Percentiles rank a stretch among this genome's conserved stretches.
These are phyloP conservation scores for Tanacetum coccineum DNA, from an alignment of 129 eudicot genomes.

Conservation along the genomic window DNA sequence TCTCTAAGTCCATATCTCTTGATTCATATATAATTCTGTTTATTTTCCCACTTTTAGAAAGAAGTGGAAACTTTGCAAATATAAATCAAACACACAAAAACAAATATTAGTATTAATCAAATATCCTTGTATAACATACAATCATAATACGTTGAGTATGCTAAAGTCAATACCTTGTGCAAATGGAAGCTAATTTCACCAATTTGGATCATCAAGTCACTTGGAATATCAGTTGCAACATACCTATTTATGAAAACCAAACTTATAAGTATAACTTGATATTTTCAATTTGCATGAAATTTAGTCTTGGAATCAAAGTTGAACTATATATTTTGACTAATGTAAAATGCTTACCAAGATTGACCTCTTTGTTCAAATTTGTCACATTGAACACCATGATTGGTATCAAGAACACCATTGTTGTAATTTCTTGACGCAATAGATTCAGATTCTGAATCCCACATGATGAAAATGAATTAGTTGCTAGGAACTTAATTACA, in stretches of 20 bases:
- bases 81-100: constrained; percentile 9
- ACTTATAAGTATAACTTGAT: background rate
- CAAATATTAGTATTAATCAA: constrained; percentile 8
- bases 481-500: constrained; percentile 6
- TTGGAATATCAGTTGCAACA: constrained; percentile 82
- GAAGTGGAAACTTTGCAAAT: constrained; percentile 52
- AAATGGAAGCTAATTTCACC: constrained; percentile 82
- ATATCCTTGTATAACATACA: background rate
- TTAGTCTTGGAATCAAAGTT: background rate
- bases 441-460: constrained; percentile 82
- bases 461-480: constrained; percentile 35
- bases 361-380: constrained; percentile 88
- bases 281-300: background rate
- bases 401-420: constrained; percentile 54
- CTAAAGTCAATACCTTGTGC: constrained; percentile 64
- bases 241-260: constrained; percentile 35
- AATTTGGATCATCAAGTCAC: constrained; percentile 77
- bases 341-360: constrained; percentile 60
- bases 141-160: background rate
- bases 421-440: constrained; percentile 46
- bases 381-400: constrained; percentile 50
- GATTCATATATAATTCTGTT: constrained; percentile 71
- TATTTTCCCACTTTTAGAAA: constrained; percentile 80
- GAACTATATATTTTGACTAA: background rate
- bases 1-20: constrained; percentile 47